Conservation (phyloP, 345 rosid genomes). For the Zanthoxylum bungeanum region DNA sequence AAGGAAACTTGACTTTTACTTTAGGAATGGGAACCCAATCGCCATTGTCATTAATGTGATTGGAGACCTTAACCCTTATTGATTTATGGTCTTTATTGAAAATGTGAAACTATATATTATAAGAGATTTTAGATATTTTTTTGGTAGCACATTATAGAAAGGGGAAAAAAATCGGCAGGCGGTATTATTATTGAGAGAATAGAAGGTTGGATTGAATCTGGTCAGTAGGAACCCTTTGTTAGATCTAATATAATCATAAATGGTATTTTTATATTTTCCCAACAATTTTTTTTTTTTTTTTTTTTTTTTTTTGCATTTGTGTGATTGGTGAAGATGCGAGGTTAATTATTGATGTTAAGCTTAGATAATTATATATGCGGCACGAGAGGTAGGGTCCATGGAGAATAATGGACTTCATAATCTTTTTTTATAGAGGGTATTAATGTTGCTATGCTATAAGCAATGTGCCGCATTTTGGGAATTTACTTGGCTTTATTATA, state of each 20-base stretch:
- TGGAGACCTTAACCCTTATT: background rate
- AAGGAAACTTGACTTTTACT: constrained; percentile 19
- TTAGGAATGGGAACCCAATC: background rate
- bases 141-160: no score
- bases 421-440: background rate
- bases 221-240: background rate
- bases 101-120: no score
- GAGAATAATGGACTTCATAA: constrained; percentile 14
- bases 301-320: background rate
- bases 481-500: background rate
- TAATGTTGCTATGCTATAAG: background rate
- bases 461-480: background rate
- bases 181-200: background rate
- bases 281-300: background rate
- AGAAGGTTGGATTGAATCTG: constrained; percentile 5
- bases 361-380: background rate
- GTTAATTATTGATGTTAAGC: constrained; percentile 23
- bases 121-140: no score
- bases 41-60: background rate
- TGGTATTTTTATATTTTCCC: background rate
- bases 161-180: no score
- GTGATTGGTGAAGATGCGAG: constrained; percentile 10
- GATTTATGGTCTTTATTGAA: background rate
- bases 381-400: constrained; percentile 21
- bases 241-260: constrained; percentile 1